phyloP scores from a whole-genome alignment of 2,329 filamentous ascomycete genomes.

The Ceratocystis ficicola region DNA sequence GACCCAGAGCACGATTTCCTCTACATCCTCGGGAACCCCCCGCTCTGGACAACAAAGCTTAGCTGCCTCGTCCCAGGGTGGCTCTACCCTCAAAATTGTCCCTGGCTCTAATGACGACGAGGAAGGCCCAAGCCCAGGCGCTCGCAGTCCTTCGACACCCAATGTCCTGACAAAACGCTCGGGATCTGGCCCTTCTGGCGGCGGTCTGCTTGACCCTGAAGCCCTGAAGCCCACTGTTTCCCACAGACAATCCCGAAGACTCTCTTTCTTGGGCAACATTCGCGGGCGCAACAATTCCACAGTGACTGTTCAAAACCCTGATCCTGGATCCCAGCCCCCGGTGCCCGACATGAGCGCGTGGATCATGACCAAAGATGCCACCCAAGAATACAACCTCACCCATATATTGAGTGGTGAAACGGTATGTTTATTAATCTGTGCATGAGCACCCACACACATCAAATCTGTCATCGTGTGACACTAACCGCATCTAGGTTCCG shows the following conservation, averaged over 20 bases:
- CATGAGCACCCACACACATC: neutral
- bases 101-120: slow-evolving; percentile 8
- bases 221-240: slow-evolving; percentile 11
- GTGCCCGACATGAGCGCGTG: slow-evolving; percentile 33
- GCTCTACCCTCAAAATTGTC: slow-evolving; percentile 10
- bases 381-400: slow-evolving; percentile 44
- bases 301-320: slow-evolving; percentile 18
- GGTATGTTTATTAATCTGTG: slow-evolving; percentile 29
- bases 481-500: slow-evolving; percentile 37
- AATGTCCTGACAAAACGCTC: slow-evolving; percentile 16
- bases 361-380: slow-evolving; percentile 41
- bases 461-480: neutral
- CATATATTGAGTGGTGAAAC: slow-evolving; percentile 44
- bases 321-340: slow-evolving; percentile 19
- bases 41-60: slow-evolving; percentile 2
- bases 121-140: neutral
- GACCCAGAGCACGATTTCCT: slow-evolving; percentile 20
- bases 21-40: slow-evolving; percentile 12
- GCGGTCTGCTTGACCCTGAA: slow-evolving; percentile 17
- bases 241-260: slow-evolving; percentile 16
- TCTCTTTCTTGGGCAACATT: slow-evolving; percentile 19
- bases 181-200: neutral
- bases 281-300: slow-evolving; percentile 18
- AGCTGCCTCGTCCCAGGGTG: slow-evolving; percentile 8
- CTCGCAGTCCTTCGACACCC: slow-evolving; percentile 14